Base-by-base conservation (phyloP, 345 rosid genomes). In the Noccaea caerulescens region DNA sequence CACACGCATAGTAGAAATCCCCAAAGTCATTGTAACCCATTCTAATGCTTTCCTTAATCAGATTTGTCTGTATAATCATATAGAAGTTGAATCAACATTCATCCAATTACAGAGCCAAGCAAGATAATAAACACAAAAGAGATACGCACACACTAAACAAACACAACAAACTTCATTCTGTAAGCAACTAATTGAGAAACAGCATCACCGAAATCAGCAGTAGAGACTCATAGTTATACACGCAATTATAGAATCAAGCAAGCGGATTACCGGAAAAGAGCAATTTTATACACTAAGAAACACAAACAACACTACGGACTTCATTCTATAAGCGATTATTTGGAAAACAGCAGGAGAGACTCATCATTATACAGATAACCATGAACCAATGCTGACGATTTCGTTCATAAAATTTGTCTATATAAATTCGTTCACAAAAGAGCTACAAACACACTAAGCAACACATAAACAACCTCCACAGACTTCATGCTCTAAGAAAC, bases 21-120 rank as follows among this genome's bases (percentile, higher is more conserved):
- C 99, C 99, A 79, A 90, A 90, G 78, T 95, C 99, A 79, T 95
- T 92, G 69, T 88, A 92, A 7, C 98, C 99, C 99, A 95, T 95
- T 74, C 99, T 85, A 60, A 92, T 92, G 72, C 99, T 95, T 75
- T 92, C 98, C 72, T 92, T 95, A 23, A 95, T 95, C 82, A 95
- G 80, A 86, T 95, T 95, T 23, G 99, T 95, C 99, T 95, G 85
- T 76, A 80, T 2, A 42, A 55, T 18, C 38, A 68, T 7, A 61
- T 8, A 45, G 53, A 53, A 62, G 16, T 54, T 10, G 10, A 74
- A 67, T 59, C 55, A 74, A 12, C 38, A 42, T 43, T 3, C 2
- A 20, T 5, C 1, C 12, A 58, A 38, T 57, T 34, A 47, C 25
- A 59, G 4, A 58, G 34, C 12, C 14, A 16, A 10, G 20, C 8